Evolutionary conservation across 2,329 filamentous ascomycete genomes (phyloP).

Genomic region (Sordariomycetes sp.): DNA sequence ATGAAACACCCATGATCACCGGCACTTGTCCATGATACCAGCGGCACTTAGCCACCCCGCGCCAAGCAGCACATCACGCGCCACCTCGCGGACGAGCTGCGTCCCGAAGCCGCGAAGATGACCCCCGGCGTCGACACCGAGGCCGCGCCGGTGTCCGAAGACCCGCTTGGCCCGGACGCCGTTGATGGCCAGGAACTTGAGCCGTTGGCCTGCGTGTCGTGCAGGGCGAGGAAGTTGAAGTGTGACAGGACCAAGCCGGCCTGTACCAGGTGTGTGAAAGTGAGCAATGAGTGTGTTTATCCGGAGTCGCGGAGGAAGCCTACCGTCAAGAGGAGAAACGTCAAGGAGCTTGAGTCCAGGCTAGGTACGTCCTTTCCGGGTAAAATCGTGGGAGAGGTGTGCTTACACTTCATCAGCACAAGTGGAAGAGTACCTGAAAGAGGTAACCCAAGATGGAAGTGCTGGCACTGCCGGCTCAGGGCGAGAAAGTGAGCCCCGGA

Average conservation of each 20-base stretch:
- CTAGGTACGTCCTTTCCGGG: constrained; percentile 48
- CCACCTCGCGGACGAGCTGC: too few species aligned
- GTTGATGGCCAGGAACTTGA: constrained; percentile 19
- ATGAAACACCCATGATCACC: too few species aligned
- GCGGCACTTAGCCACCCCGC: too few species aligned
- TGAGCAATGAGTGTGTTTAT: constrained; percentile 73
- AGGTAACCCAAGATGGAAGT: constrained; percentile 35
- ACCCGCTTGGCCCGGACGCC: background rate
- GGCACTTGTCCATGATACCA: too few species aligned
- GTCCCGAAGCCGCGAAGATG: too few species aligned
- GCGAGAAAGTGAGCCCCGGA: constrained; percentile 4
- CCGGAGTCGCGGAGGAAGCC: constrained; percentile 85
- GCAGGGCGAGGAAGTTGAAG: constrained; percentile 74
- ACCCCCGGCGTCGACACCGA: background rate
- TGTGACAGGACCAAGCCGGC: constrained; percentile 75
- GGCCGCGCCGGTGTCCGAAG: background rate
- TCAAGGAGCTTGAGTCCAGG: constrained; percentile 81
- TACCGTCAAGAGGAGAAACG: constrained; percentile 79
- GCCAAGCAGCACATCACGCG: too few species aligned
- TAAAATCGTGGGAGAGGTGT: background rate
- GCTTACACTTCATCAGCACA: constrained; percentile 47
- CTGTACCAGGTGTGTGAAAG: constrained; percentile 69
- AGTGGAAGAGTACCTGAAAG: constrained; percentile 72
- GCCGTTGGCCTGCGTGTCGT: constrained; percentile 71
- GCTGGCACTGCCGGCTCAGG: constrained; percentile 9